Evolutionary conservation across 73 alveolate species (phyloP), one percentile per base, ranked within the genome.

Genomic region (Urostyla sp.): DNA sequence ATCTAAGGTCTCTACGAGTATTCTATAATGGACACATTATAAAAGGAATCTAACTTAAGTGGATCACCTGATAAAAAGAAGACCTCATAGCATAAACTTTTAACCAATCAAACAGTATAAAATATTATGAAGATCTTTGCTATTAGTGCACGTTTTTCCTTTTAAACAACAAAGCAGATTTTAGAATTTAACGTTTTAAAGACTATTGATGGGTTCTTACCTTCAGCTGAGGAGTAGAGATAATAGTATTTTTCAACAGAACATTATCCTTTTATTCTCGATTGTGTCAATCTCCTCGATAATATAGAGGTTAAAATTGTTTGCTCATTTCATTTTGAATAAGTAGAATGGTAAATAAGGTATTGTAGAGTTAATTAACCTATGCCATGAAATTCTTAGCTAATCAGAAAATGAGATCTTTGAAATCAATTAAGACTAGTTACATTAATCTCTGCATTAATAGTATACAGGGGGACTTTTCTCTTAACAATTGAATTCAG

Each of bases 211-310:
- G 1, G 23, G 26, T 73, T 73, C 46, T 34, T 73, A 23, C 85
- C 85, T 7, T 30, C 63, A 0, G 3, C 40, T 13, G 75, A 50
- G 10, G 72, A 48, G 43, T 24, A 27, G 34, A 73, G 53, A 37
- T 31, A 37, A 15, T 52, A 35, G 30, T 61, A 52, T 18, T 73
- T 50, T 36, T 52, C 28, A 28, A 4, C 58, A 4, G 85, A 73
- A 45, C 24, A 73, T 21, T 73, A 44, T 30, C 85, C 85, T 11
- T 51, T 73, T 32, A 52, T 73, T n/a, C 26, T 50, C 4, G 85
- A 73, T n/a, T n/a, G n/a, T 15, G 8, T 69, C 18, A 15, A 8
- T 1, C 31, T 63, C 5, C 8, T 63, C 1, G 79, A 63, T 63
- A n/a, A 69, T 69, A 7, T 37, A 69, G 31, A 6, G 83, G 53